These are phyloP conservation scores for Irpex sp. DNA, from an alignment of 1,284 basidiomycete species.

Conservation along the genomic window DNA sequence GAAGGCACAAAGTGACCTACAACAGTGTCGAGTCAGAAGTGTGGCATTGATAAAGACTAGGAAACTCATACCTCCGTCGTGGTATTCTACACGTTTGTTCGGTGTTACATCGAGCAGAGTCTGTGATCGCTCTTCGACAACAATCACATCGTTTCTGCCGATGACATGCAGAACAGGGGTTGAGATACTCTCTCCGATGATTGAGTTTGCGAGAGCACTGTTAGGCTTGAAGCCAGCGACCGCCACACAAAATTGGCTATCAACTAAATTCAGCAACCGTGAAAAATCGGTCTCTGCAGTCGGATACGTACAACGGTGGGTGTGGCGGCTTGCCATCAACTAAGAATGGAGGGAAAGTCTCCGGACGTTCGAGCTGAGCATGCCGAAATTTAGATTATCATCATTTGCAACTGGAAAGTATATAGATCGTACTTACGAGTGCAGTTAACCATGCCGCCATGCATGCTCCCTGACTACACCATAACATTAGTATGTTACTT, in stretches of 20 bases:
- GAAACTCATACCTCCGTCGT: slow-evolving; percentile 61
- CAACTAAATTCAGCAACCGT: background rate
- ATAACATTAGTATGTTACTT: background rate
- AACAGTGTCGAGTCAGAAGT: background rate
- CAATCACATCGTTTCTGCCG: slow-evolving; percentile 79
- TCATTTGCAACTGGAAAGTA: too few species aligned
- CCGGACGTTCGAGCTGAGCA: slow-evolving; percentile 46
- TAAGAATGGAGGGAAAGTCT: slow-evolving; percentile 62
- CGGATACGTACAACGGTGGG: slow-evolving; percentile 60
- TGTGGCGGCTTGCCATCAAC: slow-evolving; percentile 61
- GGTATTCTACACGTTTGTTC: slow-evolving; percentile 63
- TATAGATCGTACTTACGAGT: slow-evolving; percentile 41
- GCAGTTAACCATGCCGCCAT: slow-evolving; percentile 76
- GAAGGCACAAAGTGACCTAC: slow-evolving; percentile 2
- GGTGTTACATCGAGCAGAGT: slow-evolving; percentile 56
- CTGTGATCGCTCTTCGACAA: slow-evolving; percentile 68
- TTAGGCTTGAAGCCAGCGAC: slow-evolving; percentile 64
- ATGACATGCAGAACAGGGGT: slow-evolving; percentile 83
- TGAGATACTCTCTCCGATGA: slow-evolving; percentile 54
- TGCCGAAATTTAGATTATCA: background rate
- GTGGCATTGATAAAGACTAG: background rate
- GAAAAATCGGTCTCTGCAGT: background rate
- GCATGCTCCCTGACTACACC: slow-evolving; percentile 71
- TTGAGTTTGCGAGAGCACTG: slow-evolving; percentile 45
- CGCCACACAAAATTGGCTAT: slow-evolving; percentile 66